Percentiles rank a stretch among this genome's conserved stretches.
phyloP scores from a whole-genome alignment of 768 basidiomycete species.

The Cystoderma amianthinum region DNA sequence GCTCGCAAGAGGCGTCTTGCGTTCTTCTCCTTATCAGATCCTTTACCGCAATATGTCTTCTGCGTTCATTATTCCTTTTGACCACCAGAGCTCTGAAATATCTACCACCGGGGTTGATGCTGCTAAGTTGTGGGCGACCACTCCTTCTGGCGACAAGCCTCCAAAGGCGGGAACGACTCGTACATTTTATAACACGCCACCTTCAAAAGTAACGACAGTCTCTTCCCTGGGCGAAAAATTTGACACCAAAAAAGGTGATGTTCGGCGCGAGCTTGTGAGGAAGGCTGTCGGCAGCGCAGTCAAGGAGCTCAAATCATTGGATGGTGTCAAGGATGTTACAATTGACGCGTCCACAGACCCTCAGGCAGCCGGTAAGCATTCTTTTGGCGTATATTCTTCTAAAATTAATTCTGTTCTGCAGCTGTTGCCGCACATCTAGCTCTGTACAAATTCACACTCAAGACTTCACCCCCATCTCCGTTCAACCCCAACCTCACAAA shows the following conservation, averaged over 20 bases:
- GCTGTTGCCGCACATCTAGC: constrained; percentile 79
- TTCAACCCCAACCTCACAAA: constrained; percentile 58
- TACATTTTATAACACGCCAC: constrained; percentile 53
- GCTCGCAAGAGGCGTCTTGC: not conserved
- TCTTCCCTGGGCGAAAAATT: constrained; percentile 56
- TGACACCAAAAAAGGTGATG: constrained; percentile 31
- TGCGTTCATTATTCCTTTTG: not conserved
- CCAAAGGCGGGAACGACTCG: constrained; percentile 59
- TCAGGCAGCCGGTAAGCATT: constrained; percentile 65
- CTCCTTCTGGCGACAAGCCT: constrained; percentile 42
- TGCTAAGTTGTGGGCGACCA: constrained; percentile 42
- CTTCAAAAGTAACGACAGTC: constrained; percentile 40
- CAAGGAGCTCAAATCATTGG: constrained; percentile 55
- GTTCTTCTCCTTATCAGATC: constrained; percentile 1
- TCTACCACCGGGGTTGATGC: constrained; percentile 28
- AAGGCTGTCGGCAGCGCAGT: constrained; percentile 68
- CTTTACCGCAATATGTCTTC: constrained; percentile 1
- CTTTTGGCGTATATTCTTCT: too few species aligned
- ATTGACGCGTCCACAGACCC: constrained; percentile 64
- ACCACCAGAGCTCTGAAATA: not conserved
- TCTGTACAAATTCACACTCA: constrained; percentile 69
- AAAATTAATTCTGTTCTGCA: too few species aligned
- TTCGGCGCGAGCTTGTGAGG: constrained; percentile 60
- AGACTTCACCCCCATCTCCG: constrained; percentile 60
- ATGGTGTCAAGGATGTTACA: constrained; percentile 53